phyloP scores from a whole-genome alignment of 306 rosid genomes.

The Abrus precatorius region DNA sequence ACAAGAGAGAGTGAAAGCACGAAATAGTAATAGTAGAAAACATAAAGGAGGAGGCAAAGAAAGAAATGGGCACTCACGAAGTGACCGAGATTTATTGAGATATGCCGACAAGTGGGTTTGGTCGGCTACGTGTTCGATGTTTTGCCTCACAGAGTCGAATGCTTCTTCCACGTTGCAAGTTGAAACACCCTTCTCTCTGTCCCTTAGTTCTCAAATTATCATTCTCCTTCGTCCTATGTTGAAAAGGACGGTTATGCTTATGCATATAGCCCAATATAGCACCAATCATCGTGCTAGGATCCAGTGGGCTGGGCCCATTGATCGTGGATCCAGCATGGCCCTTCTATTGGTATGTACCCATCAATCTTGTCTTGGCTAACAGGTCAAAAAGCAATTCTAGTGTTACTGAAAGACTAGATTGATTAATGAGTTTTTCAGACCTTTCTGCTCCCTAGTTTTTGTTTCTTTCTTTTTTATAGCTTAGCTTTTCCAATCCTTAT shows the following conservation, averaged over 20 bases:
- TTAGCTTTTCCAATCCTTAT: neutral
- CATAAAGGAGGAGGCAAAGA: conserved; percentile 12
- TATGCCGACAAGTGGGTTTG: conserved; percentile 14
- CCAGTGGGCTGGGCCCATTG: conserved; percentile 28
- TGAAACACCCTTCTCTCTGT: neutral
- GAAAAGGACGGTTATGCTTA: neutral
- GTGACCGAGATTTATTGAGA: conserved; percentile 29
- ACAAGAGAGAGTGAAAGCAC: neutral
- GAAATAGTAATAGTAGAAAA: conserved; percentile 6
- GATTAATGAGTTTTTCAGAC: neutral
- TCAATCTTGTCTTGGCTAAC: conserved; percentile 22
- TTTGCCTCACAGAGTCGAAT: conserved; percentile 26
- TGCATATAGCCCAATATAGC: conserved; percentile 33
- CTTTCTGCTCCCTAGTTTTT: neutral
- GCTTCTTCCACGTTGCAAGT: neutral
- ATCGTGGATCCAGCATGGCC: neutral
- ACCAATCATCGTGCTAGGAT: conserved; percentile 9
- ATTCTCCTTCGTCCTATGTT: neutral
- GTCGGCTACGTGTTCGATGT: conserved; percentile 44
- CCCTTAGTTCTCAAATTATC: neutral
- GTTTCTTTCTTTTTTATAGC: conserved; percentile 1
- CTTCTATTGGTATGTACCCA: neutral
- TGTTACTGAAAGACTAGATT: conserved; percentile 19
- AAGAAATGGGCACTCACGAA: conserved; percentile 36
- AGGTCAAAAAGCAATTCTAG: conserved; percentile 7